These are phyloP conservation scores for Rhazya stricta DNA, from an alignment of 257 asterid species.

Conservation along the genomic window DNA sequence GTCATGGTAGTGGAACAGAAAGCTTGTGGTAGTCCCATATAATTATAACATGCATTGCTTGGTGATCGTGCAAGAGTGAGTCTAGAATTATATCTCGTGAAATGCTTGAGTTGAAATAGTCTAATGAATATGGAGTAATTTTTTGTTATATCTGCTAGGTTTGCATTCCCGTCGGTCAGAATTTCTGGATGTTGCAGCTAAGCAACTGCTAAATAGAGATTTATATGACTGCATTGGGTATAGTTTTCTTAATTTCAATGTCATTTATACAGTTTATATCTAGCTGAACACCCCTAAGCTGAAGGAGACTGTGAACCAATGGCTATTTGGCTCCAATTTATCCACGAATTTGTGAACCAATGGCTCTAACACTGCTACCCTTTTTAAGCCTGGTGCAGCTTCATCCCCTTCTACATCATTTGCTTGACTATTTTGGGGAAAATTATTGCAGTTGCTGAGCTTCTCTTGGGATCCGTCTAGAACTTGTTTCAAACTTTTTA, in stretches of 20 bases:
- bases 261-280: conserved; percentile 19
- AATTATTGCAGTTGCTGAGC: too few relatives aligned
- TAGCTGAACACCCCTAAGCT: conserved; percentile 67
- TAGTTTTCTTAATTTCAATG: conserved; percentile 9
- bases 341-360: too few relatives aligned
- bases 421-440: too few relatives aligned
- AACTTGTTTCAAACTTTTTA: too few relatives aligned
- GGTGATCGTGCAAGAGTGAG: conserved; percentile 97
- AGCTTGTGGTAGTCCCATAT: conserved; percentile 70
- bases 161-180: conserved; percentile 62
- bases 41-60: conserved; percentile 39
- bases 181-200: conserved; percentile 78
- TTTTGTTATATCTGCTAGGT: conserved; percentile 28
- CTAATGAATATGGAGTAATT: neutral
- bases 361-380: too few relatives aligned
- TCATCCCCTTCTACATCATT: too few relatives aligned
- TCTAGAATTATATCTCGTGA: conserved; percentile 6
- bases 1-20: conserved; percentile 94
- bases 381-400: too few relatives aligned
- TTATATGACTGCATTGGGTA: conserved; percentile 9
- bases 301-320: conserved; percentile 88
- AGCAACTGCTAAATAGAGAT: conserved; percentile 72
- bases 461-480: too few relatives aligned
- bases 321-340: conserved; percentile 70
- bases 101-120: neutral